These are phyloP conservation scores for Thinopyrum elongatum DNA, from an alignment of 176 grass and related monocot species.

Conservation along the genomic window DNA sequence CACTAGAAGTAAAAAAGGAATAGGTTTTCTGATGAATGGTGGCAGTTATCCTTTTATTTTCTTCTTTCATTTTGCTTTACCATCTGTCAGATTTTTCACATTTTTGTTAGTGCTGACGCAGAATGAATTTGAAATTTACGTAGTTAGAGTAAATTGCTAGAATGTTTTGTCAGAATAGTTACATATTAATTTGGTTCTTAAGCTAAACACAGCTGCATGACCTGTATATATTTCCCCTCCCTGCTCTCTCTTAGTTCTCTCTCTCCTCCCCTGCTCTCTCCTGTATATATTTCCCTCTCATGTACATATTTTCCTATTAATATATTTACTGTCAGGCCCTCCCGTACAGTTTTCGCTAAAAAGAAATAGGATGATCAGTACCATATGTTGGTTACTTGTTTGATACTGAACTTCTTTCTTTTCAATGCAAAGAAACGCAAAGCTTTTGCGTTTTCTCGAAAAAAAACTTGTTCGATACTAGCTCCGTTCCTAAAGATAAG, in stretches of 20 bases:
- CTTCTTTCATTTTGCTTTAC: not conserved
- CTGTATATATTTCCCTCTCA: too few species aligned
- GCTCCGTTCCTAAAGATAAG: too few species aligned
- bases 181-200: not conserved
- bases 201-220: not conserved
- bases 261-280: too few species aligned
- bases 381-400: not conserved
- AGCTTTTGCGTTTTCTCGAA: too few species aligned
- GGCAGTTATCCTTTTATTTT: not conserved
- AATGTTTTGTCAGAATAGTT: not conserved
- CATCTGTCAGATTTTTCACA: not conserved
- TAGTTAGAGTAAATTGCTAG: not conserved
- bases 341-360: too few species aligned
- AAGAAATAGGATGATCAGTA: not conserved
- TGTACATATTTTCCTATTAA: too few species aligned
- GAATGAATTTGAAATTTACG: not conserved
- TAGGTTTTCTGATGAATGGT: not conserved
- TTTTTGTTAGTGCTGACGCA: not conserved
- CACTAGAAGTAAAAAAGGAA: not conserved
- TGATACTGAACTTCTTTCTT: too few species aligned
- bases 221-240: too few species aligned
- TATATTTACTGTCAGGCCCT: too few species aligned
- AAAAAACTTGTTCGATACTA: constrained; percentile 4
- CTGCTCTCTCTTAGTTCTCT: too few species aligned
- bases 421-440: too few species aligned